Evolutionary conservation across 805 yeast genomes (phyloP).

Genomic region (Isabelozyma gotoi): DNA sequence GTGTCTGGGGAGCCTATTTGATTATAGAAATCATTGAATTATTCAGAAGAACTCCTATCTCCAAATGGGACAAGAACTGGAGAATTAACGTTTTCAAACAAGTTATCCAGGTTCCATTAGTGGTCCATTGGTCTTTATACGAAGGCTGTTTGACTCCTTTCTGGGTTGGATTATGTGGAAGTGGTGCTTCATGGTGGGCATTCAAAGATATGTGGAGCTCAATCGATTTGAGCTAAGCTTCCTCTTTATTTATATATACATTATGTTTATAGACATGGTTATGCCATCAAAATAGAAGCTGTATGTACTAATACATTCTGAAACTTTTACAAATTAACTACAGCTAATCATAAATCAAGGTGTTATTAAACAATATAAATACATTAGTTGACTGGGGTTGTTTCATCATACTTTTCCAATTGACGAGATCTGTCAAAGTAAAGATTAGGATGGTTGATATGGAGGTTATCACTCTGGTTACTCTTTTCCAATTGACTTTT

Average conservation of each 20-base stretch:
- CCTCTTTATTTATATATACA: background rate
- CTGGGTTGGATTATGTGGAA: constrained; percentile 49
- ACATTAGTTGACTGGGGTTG: background rate
- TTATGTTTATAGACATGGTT: background rate
- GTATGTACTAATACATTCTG: too few species aligned
- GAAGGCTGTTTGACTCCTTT: constrained; percentile 46
- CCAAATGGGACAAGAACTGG: constrained; percentile 38
- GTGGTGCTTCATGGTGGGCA: constrained; percentile 45
- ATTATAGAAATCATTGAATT: constrained; percentile 39
- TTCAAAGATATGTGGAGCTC: constrained; percentile 36
- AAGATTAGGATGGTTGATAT: constrained; percentile 82
- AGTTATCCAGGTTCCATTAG: constrained; percentile 40
- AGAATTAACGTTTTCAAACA: constrained; percentile 34
- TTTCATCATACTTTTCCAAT: constrained; percentile 32
- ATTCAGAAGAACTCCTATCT: constrained; percentile 38
- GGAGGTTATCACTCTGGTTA: constrained; percentile 49
- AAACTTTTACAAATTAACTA: too few species aligned
- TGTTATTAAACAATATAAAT: background rate
- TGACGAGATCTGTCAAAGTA: constrained; percentile 79
- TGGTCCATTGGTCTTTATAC: constrained; percentile 43
- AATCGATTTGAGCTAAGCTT: constrained; percentile 21
- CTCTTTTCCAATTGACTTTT: constrained; percentile 42
- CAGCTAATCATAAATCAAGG: too few species aligned
- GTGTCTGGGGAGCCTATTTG: constrained; percentile 45
- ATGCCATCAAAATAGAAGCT: too few species aligned